Conservation (phyloP, 2,329 filamentous ascomycete species). For the Cladosporium sp. region DNA sequence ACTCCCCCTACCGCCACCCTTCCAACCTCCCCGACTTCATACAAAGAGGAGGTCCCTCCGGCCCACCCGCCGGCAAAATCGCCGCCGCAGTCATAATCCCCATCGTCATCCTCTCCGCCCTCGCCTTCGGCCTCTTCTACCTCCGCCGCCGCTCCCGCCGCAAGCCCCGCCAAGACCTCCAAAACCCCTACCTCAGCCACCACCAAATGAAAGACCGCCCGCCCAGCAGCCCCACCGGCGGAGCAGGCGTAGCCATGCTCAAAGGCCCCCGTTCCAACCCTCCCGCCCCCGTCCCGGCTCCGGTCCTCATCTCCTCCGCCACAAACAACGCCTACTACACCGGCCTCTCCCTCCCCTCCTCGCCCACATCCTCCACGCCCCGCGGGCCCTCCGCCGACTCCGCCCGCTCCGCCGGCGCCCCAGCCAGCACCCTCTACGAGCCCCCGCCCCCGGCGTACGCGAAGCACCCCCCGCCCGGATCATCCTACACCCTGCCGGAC, state of each 20-base stretch:
- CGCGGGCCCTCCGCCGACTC: constrained; percentile 2
- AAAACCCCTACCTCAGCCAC: not conserved
- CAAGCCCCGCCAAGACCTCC: not conserved
- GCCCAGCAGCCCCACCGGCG: not conserved
- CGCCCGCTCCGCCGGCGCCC: not conserved
- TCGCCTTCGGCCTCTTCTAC: constrained; percentile 2
- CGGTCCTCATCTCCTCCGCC: not conserved
- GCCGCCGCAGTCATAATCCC: constrained; percentile 4
- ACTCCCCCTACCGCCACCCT: not conserved
- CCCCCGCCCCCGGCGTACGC: constrained; percentile 7
- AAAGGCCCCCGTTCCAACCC: not conserved
- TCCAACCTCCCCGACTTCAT: not conserved
- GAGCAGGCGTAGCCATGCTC: not conserved
- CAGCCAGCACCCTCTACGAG: not conserved
- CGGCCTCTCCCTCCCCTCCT: constrained; percentile 6
- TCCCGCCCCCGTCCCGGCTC: not conserved
- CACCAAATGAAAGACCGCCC: constrained; percentile 4
- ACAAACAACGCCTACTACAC: constrained; percentile 11
- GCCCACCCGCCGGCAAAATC: constrained; percentile 3
- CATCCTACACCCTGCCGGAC: not conserved
- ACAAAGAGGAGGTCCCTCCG: not conserved
- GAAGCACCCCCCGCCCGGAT: constrained; percentile 1
- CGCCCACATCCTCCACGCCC: constrained; percentile 3
- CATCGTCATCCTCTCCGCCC: constrained; percentile 1
- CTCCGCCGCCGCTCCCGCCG: constrained; percentile 6